These are phyloP conservation scores for Pythium coloratum DNA, from an alignment of 352 stramenopile genomes.

Conservation along the genomic window DNA sequence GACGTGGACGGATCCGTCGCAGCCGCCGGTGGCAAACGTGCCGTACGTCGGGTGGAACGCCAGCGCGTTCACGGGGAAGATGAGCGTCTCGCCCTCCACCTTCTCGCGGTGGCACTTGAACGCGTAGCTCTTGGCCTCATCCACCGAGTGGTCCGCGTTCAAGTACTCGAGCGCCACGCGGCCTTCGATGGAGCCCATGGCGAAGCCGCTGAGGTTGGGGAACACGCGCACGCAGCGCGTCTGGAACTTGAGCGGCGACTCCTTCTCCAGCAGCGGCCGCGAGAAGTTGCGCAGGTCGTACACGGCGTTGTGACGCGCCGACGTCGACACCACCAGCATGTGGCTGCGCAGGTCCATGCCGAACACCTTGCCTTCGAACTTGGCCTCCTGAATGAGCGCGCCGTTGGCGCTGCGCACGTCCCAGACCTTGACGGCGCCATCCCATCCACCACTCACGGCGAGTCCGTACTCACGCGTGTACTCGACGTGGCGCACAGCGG, in stretches of 20 bases:
- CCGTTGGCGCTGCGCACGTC: constrained; percentile 63
- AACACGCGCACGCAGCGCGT: constrained; percentile 88
- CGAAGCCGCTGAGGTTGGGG: constrained; percentile 77
- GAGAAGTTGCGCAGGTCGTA: constrained; percentile 86
- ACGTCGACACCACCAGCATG: constrained; percentile 59
- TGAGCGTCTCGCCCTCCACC: constrained; percentile 72
- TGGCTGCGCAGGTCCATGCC: constrained; percentile 62
- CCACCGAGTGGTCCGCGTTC: constrained; percentile 41
- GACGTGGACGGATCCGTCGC: constrained; percentile 91
- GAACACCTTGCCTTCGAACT: constrained; percentile 63
- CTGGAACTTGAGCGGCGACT: constrained; percentile 91
- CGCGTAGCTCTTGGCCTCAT: constrained; percentile 89
- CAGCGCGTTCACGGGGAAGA: constrained; percentile 96
- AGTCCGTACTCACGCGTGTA: constrained; percentile 60
- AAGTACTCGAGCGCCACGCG: constrained; percentile 97
- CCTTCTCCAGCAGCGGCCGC: constrained; percentile 58
- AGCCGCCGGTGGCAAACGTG: constrained; percentile 96
- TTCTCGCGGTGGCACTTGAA: constrained; percentile 98
- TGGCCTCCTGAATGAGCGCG: constrained; percentile 44
- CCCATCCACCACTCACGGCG: constrained; percentile 65
- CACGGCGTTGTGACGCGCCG: constrained; percentile 51
- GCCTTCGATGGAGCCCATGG: constrained; percentile 95
- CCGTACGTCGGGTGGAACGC: constrained; percentile 93
- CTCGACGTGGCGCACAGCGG: constrained; percentile 53
- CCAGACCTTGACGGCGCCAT: constrained; percentile 61